Evolutionary conservation across 2,329 filamentous ascomycete genomes (phyloP).

Genomic region (Cercospora citrullina): DNA sequence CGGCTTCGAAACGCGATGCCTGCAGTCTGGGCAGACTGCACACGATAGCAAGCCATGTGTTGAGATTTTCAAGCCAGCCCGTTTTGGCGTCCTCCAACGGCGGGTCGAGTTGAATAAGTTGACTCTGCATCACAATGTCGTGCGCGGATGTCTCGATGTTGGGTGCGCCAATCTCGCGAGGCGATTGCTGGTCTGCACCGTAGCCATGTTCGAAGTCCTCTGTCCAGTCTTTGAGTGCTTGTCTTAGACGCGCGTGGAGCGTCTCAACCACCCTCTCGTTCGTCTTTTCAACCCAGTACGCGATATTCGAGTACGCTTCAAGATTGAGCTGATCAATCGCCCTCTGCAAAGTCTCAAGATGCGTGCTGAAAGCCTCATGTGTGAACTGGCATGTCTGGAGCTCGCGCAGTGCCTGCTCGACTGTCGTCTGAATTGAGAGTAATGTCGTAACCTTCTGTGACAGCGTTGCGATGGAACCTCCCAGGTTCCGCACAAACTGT

Average conservation of each 20-base stretch:
- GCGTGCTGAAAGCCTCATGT: constrained; percentile 72
- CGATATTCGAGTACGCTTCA: constrained; percentile 91
- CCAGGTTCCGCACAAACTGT: constrained; percentile 93
- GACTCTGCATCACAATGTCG: constrained; percentile 96
- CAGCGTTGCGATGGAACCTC: constrained; percentile 78
- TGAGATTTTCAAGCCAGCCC: constrained; percentile 89
- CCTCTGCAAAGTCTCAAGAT: constrained; percentile 82
- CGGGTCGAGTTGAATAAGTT: constrained; percentile 94
- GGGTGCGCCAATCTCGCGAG: constrained; percentile 56
- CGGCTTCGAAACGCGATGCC: constrained; percentile 92
- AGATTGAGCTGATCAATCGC: constrained; percentile 95
- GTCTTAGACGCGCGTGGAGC: constrained; percentile 77
- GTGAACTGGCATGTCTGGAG: constrained; percentile 84
- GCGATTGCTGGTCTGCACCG: constrained; percentile 30
- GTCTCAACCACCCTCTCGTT: constrained; percentile 82
- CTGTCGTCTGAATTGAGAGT: constrained; percentile 73
- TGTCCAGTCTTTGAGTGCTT: constrained; percentile 85
- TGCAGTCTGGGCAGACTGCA: constrained; percentile 94
- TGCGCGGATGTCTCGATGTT: constrained; percentile 74
- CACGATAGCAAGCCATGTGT: constrained; percentile 88
- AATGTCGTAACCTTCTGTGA: constrained; percentile 84
- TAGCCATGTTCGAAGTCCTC: constrained; percentile 67
- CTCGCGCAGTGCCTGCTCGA: constrained; percentile 79
- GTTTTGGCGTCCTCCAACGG: constrained; percentile 88
- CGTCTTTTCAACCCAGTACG: constrained; percentile 83